Evolutionary conservation across 2,329 filamentous ascomycete genomes (phyloP).

Genomic region (Epichloe elymi): DNA sequence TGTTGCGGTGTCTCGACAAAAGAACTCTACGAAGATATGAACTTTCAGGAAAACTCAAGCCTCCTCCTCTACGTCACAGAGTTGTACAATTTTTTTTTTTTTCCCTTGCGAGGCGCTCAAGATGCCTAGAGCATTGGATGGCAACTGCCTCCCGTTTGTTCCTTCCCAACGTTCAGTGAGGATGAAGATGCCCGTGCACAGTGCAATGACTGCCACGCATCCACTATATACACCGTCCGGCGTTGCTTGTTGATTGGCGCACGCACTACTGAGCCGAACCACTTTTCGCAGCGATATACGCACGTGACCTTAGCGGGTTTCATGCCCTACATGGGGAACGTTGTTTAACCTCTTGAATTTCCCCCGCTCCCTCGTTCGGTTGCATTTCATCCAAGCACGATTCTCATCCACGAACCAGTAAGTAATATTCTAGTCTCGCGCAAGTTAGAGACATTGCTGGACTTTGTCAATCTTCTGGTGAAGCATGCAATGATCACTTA

Average conservation of each 20-base stretch:
- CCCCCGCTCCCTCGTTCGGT: conserved; percentile 15
- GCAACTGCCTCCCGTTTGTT: not conserved
- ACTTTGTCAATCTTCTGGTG: not conserved
- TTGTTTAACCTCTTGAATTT: conserved; percentile 18
- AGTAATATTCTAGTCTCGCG: conserved; percentile 9
- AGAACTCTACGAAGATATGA: not conserved
- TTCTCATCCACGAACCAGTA: conserved; percentile 33
- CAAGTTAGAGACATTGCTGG: not conserved
- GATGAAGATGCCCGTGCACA: not conserved
- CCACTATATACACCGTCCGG: not conserved
- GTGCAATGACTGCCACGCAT: not conserved
- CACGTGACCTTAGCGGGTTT: conserved; percentile 24
- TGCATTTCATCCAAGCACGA: conserved; percentile 31
- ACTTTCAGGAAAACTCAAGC: too few relatives aligned
- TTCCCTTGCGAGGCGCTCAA: not conserved
- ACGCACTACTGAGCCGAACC: not conserved
- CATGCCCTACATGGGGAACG: conserved; percentile 20
- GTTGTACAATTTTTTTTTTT: not conserved
- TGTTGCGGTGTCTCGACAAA: not conserved
- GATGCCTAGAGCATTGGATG: not conserved
- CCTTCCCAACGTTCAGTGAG: not conserved
- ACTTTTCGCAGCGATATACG: not conserved
- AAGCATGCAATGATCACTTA: not conserved
- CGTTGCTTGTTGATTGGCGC: not conserved
- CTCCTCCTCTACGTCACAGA: not conserved